Conservation (phyloP, 2,329 filamentous ascomycete genomes). For the Blastomyces gilchristii region DNA sequence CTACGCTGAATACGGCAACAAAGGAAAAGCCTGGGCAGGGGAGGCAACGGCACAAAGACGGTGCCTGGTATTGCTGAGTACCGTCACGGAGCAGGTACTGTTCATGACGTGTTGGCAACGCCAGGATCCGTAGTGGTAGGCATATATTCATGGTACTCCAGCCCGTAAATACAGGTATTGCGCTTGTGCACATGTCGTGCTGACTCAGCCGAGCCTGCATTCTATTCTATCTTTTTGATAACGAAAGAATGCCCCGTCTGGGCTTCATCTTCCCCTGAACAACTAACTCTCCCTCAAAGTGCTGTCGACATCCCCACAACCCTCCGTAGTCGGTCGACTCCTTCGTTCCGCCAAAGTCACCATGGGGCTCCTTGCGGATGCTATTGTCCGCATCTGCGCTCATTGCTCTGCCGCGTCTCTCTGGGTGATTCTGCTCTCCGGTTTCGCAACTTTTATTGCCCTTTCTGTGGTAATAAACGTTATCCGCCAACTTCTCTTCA, state of each 20-base stretch:
- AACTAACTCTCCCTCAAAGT: neutral
- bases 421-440: conserved; percentile 38
- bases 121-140: no score
- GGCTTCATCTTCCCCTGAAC: neutral
- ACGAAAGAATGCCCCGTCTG: neutral
- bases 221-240: neutral
- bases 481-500: conserved; percentile 65
- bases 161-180: neutral
- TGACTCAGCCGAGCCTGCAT: neutral
- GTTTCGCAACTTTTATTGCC: conserved; percentile 40
- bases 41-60: no score
- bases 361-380: conserved; percentile 44
- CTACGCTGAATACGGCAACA: no score
- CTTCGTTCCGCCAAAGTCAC: neutral
- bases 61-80: neutral
- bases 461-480: conserved; percentile 66
- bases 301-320: neutral
- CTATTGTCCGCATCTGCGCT: conserved; percentile 37
- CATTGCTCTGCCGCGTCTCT: conserved; percentile 39
- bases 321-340: neutral
- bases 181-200: neutral
- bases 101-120: no score
- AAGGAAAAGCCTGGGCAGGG: no score
- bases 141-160: neutral
- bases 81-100: neutral